These are phyloP conservation scores for Hypoxylon sp. DNA, from an alignment of 2,329 filamentous ascomycete genomes.

Conservation along the genomic window DNA sequence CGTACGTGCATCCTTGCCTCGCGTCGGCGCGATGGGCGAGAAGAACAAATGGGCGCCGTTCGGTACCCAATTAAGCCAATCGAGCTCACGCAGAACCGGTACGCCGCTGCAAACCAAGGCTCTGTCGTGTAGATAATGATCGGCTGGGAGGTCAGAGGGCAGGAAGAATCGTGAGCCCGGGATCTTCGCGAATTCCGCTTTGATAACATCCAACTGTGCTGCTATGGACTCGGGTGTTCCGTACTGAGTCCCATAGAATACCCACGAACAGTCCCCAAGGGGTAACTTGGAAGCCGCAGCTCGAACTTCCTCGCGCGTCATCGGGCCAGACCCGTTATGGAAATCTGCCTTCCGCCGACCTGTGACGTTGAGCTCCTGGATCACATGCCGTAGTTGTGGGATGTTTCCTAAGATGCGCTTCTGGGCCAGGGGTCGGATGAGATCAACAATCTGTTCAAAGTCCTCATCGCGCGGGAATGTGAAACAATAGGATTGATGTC, in stretches of 20 bases:
- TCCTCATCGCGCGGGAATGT: conserved; percentile 56
- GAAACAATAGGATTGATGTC: conserved; percentile 58
- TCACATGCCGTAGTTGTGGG: conserved; percentile 61
- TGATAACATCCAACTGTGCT: conserved; percentile 58
- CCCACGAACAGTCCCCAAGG: conserved; percentile 62
- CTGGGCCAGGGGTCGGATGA: conserved; percentile 57
- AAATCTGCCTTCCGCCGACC: conserved; percentile 56
- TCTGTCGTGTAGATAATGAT: conserved; percentile 58
- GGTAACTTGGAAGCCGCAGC: conserved; percentile 55
- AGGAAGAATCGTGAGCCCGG: conserved; percentile 61
- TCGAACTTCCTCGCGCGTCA: conserved; percentile 53
- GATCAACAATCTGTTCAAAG: conserved; percentile 51
- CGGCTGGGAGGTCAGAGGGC: conserved; percentile 57
- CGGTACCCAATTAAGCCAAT: conserved; percentile 65
- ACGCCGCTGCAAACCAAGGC: conserved; percentile 55
- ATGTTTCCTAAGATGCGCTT: conserved; percentile 64
- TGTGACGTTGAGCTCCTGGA: conserved; percentile 62
- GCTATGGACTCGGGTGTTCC: conserved; percentile 52
- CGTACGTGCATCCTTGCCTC: conserved; percentile 61
- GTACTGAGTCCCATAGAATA: conserved; percentile 65
- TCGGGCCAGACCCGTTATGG: conserved; percentile 47
- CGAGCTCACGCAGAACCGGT: conserved; percentile 58
- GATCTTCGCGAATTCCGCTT: conserved; percentile 60
- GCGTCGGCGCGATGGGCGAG: conserved; percentile 65
- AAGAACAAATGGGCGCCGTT: conserved; percentile 68